phyloP scores from a whole-genome alignment of 78 protist genomes.

The Andalucia godoyi region DNA sequence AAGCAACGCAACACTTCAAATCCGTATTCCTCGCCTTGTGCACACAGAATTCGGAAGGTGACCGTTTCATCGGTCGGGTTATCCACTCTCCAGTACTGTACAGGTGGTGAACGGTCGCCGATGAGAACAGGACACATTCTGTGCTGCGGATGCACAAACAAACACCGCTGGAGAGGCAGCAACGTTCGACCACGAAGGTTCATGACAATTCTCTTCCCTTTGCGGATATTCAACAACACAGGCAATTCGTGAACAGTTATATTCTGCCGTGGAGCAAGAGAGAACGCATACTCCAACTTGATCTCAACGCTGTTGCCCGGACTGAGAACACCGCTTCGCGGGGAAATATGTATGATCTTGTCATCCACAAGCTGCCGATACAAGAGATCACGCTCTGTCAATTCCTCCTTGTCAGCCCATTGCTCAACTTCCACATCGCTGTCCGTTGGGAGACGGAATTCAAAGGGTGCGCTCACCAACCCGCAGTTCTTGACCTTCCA shows the following conservation, averaged over 20 bases:
- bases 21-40: neutral
- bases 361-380: neutral
- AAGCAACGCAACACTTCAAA: slow-evolving; percentile 8
- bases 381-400: neutral
- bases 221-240: neutral
- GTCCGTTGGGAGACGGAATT: neutral
- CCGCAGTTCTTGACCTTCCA: neutral
- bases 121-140: neutral
- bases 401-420: neutral
- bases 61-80: neutral
- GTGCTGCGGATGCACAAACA: neutral
- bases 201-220: neutral
- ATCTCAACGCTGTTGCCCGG: neutral
- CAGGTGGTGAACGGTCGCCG: slow-evolving; percentile 1
- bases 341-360: neutral
- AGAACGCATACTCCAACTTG: neutral
- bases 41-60: too few relatives aligned
- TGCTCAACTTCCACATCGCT: neutral
- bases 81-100: neutral
- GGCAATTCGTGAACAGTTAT: neutral
- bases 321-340: neutral
- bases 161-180: neutral
- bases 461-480: neutral
- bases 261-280: neutral
- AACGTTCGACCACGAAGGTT: neutral